phyloP scores from a whole-genome alignment of 306 rosid species.

The Cicer arietinum region DNA sequence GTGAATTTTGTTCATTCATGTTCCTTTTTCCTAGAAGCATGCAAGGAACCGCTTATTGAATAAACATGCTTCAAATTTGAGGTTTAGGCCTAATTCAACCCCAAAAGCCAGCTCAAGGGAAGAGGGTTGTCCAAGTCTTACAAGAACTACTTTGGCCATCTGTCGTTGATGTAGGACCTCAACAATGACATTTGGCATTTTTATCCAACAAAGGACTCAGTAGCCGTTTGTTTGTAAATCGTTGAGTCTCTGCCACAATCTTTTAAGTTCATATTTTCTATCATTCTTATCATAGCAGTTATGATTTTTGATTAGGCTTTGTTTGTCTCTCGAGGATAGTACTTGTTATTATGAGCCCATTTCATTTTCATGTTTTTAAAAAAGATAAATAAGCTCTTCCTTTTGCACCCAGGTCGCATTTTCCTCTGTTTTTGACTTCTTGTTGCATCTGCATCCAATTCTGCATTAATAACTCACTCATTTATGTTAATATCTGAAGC shows the following conservation, averaged over 20 bases:
- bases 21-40: too few relatives aligned
- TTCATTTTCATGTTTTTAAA: not conserved
- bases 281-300: not conserved
- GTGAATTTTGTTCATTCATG: too few relatives aligned
- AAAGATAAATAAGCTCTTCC: conserved; percentile 10
- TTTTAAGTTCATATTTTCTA: not conserved
- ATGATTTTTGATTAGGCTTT: not conserved
- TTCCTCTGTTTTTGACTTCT: conserved; percentile 9
- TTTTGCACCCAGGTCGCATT: not conserved
- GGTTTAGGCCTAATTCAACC: not conserved
- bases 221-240: not conserved
- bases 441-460: conserved; percentile 26
- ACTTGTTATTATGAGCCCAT: not conserved
- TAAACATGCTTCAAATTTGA: not conserved
- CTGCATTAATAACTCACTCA: conserved; percentile 12
- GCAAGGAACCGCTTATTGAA: too few relatives aligned
- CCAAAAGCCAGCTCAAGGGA: not conserved
- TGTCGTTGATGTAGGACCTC: not conserved
- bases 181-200: conserved; percentile 12
- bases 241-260: not conserved
- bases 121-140: not conserved
- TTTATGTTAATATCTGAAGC: conserved; percentile 18
- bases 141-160: not conserved
- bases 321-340: not conserved
- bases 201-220: not conserved